phyloP scores from a whole-genome alignment of 1,284 basidiomycete species.

The Spongispora temasekensis region DNA sequence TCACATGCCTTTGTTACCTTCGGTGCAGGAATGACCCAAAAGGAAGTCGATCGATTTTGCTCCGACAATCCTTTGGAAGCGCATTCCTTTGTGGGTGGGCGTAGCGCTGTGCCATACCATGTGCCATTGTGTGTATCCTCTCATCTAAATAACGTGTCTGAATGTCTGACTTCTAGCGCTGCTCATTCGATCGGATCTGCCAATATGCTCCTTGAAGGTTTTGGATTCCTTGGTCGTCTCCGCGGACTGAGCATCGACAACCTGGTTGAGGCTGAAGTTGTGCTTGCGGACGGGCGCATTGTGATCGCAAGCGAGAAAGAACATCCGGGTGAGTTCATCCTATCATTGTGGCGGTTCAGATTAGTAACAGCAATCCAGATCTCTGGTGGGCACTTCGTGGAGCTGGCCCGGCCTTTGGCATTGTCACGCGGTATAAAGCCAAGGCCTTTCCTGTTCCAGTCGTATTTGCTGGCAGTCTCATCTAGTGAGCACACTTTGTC shows the following conservation, averaged over 20 bases:
- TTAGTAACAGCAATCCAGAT: constrained; percentile 44
- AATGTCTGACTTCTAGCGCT: constrained; percentile 29
- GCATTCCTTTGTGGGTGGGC: neutral
- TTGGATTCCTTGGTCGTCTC: constrained; percentile 84
- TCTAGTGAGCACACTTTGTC: constrained; percentile 63
- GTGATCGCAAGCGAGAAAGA: constrained; percentile 69
- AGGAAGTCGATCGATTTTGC: neutral
- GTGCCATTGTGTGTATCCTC: neutral
- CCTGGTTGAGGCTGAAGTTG: constrained; percentile 83
- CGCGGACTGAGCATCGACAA: constrained; percentile 86
- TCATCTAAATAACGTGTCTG: neutral
- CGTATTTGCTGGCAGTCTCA: constrained; percentile 87
- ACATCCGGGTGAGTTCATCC: constrained; percentile 52
- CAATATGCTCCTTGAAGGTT: constrained; percentile 85
- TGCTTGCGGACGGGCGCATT: constrained; percentile 79
- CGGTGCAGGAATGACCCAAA: neutral
- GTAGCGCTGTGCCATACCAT: neutral
- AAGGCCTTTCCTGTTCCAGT: constrained; percentile 87
- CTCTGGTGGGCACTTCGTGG: constrained; percentile 92
- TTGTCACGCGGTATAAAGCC: constrained; percentile 86
- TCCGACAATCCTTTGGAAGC: neutral
- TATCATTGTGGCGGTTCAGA: neutral
- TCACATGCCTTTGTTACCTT: too few relatives aligned
- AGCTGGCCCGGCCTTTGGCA: constrained; percentile 80
- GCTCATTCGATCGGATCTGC: constrained; percentile 80